A percentile compares a stretch with the other conserved stretches of the same genome.
phyloP scores from a whole-genome alignment of 441 rosid genomes.

The Breynia disticha region DNA sequence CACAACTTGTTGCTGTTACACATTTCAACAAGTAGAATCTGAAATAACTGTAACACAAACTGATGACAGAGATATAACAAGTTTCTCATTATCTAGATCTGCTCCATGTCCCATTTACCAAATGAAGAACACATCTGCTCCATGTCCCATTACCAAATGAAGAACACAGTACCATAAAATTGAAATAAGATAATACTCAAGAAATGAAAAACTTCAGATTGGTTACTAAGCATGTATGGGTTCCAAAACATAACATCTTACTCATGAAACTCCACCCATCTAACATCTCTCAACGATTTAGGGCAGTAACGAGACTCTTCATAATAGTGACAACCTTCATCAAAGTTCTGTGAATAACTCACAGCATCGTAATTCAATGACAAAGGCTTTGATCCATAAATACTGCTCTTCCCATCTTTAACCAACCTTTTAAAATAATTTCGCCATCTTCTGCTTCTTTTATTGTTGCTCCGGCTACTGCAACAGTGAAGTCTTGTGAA shows the following conservation, averaged over 20 bases:
- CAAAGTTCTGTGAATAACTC: conserved; percentile 73
- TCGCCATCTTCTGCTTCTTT: conserved; percentile 34
- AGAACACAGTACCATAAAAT: too few species aligned
- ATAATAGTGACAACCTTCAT: conserved; percentile 33
- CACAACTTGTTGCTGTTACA: too few species aligned
- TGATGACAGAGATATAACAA: too few species aligned
- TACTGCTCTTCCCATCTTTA: conserved; percentile 28
- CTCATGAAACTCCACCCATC: conserved; percentile 19
- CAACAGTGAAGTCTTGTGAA: conserved; percentile 31
- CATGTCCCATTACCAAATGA: too few species aligned
- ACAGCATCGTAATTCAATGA: conserved; percentile 65
- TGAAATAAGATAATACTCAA: too few species aligned
- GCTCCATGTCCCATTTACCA: too few species aligned
- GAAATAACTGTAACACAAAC: too few species aligned
- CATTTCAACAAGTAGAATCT: too few species aligned
- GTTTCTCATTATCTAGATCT: too few species aligned
- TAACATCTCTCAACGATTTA: conserved; percentile 15
- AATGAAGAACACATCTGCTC: too few species aligned
- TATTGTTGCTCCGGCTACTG: conserved; percentile 6
- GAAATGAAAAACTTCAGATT: too few species aligned
- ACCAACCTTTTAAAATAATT: conserved; percentile 38
- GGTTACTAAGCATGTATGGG: too few species aligned
- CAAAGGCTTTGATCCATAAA: conserved; percentile 33
- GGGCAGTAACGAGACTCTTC: conserved; percentile 20
- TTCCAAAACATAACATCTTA: neutral